A percentile compares a stretch with the other conserved stretches of the same genome.
phyloP scores from a whole-genome alignment of 1,284 basidiomycete species.

The Apiotrichum sp. region DNA sequence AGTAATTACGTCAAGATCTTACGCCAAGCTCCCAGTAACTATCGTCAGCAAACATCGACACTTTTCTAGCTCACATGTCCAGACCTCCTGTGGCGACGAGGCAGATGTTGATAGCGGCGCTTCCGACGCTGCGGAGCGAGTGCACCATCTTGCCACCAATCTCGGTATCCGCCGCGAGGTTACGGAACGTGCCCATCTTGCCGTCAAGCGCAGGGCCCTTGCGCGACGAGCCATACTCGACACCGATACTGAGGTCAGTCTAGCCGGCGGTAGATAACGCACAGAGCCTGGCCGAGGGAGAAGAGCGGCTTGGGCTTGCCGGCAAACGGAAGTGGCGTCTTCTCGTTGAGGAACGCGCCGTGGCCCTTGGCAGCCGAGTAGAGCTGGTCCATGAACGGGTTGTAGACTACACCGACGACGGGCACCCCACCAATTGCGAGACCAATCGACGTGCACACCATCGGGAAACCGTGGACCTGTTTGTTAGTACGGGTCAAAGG shows the following conservation, averaged over 20 bases:
- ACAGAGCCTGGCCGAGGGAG: slow-evolving; percentile 70
- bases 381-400: slow-evolving; percentile 81
- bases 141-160: slow-evolving; percentile 79
- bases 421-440: slow-evolving; percentile 74
- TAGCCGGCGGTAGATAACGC: slow-evolving; percentile 3
- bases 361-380: slow-evolving; percentile 74
- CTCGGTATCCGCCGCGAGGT: slow-evolving; percentile 67
- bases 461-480: slow-evolving; percentile 60
- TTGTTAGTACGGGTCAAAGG: background rate
- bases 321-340: slow-evolving; percentile 62
- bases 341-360: slow-evolving; percentile 67
- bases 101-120: slow-evolving; percentile 75
- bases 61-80: slow-evolving; percentile 58
- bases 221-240: slow-evolving; percentile 82
- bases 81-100: slow-evolving; percentile 76
- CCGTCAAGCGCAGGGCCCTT: slow-evolving; percentile 62
- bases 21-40: slow-evolving; percentile 74
- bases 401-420: slow-evolving; percentile 83
- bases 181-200: slow-evolving; percentile 67
- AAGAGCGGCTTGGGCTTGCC: slow-evolving; percentile 63
- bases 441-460: slow-evolving; percentile 84
- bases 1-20: slow-evolving; percentile 9
- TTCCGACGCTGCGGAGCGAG: slow-evolving; percentile 73
- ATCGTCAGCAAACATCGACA: slow-evolving; percentile 2
- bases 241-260: slow-evolving; percentile 53